Base-by-base conservation (phyloP, 73 alveolate genomes). In the Blepharisma stoltei region DNA sequence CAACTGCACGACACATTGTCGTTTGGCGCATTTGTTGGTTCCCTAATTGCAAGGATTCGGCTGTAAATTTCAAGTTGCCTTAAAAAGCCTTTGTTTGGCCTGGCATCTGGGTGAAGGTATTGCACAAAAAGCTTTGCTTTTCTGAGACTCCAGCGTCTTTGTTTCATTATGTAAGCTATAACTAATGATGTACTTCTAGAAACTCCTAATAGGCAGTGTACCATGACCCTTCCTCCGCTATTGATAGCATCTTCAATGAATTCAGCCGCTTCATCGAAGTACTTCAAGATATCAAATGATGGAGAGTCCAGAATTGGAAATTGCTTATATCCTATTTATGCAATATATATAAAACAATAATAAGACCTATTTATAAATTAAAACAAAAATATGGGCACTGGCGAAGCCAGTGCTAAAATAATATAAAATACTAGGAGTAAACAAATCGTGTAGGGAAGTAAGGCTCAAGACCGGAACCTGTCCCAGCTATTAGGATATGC, bases 141-240 rank as follows among this genome's bases (percentile, higher is more conserved):
- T 21, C 49, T 20, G 52, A 11, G 20, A 25, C 38, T 21, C 76
- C 14, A 21, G 3, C 21, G 18, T 9, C 49, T 21, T 21, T 60
- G 41, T 11, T 37, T 11, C 37, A 60, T 60, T n/a, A 60, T 9
- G 52, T 60, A 60, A 21, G 76, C 76, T 9, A 20, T 25, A 60
- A 37, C 49, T 9, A 20, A 21, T 20, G 76, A 25, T 11, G 76
- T n/a, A 37, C 76, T 60, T 60, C 76, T 60, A 25, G 76, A 60
- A 60, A 60, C 52, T 60, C 76, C 76, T 60, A 37, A 14, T n/a
- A 9, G 14, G 76, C 76, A 60, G 52, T 60, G 76, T 27, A 60
- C 49, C 14, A 60, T 9, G n/a, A 60, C 76, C 55, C 21, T 60
- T 60, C 52, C 76, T 60, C 76, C 52, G 2, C 55, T 21, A 14